These are phyloP conservation scores for Iberis pinnata DNA, from an alignment of 345 rosid species.

Conservation along the genomic window DNA sequence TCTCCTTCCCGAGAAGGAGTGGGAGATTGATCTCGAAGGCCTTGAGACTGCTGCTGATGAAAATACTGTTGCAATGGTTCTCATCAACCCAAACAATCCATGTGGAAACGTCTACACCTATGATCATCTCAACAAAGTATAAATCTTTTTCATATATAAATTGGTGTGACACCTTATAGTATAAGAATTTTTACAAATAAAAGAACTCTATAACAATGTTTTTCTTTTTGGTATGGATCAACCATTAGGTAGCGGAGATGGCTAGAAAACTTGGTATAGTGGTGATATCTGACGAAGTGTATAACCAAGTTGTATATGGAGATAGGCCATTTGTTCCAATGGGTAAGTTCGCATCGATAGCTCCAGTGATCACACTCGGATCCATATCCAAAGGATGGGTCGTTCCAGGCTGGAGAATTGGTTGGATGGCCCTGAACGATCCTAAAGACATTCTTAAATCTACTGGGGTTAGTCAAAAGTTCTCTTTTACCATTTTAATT, in stretches of 20 bases:
- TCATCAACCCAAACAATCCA: constrained; percentile 34
- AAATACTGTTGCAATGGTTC: constrained; percentile 44
- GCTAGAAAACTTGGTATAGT: constrained; percentile 40
- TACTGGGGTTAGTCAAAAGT: not conserved
- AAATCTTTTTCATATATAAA: no score
- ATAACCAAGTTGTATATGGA: constrained; percentile 36
- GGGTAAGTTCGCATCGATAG: constrained; percentile 39
- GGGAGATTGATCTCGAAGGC: constrained; percentile 42
- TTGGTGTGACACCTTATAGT: no score
- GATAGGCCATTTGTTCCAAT: constrained; percentile 34
- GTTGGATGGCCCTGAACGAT: constrained; percentile 42
- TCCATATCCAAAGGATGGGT: constrained; percentile 51
- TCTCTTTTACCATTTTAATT: no score
- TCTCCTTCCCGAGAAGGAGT: constrained; percentile 38
- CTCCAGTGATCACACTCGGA: constrained; percentile 42
- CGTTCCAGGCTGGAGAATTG: constrained; percentile 50
- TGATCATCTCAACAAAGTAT: constrained; percentile 32
- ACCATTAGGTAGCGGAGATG: constrained; percentile 38
- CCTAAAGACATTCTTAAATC: constrained; percentile 26
- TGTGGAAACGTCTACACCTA: constrained; percentile 26
- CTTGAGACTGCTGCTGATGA: constrained; percentile 42
- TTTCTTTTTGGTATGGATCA: no score
- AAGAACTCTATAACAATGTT: no score
- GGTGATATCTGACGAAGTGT: constrained; percentile 50
- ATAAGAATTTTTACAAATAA: no score